Evolutionary conservation across 2,329 filamentous ascomycete genomes (phyloP).

Genomic region (Hypoxylon sp.): DNA sequence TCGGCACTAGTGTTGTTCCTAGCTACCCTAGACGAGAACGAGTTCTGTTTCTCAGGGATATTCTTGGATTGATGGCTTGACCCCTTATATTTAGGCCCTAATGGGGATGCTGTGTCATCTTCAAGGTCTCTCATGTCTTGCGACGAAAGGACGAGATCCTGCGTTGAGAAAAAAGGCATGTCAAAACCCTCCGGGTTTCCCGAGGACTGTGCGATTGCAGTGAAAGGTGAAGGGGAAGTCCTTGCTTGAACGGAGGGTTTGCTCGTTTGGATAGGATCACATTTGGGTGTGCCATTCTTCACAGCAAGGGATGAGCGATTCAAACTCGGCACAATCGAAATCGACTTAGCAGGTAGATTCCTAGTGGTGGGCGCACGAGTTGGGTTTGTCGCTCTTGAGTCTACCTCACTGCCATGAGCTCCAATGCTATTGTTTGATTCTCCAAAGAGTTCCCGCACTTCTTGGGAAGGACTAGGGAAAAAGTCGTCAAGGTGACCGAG

Average conservation of each 20-base stretch:
- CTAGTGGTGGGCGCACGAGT: conserved; percentile 7
- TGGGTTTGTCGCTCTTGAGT: conserved; percentile 32
- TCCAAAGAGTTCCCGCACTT: conserved; percentile 66
- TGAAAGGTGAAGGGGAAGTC: conserved; percentile 2
- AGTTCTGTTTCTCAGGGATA: neutral
- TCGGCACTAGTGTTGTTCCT: neutral
- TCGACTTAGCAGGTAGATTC: conserved; percentile 1
- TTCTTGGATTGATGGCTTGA: neutral
- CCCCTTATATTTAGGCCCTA: conserved; percentile 17
- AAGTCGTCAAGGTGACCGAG: conserved; percentile 66
- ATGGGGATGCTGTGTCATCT: conserved; percentile 44
- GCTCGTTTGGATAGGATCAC: neutral
- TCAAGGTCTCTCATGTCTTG: conserved; percentile 64
- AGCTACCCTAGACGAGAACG: neutral
- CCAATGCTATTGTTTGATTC: conserved; percentile 50
- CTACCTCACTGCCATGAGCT: conserved; percentile 47
- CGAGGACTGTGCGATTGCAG: conserved; percentile 12
- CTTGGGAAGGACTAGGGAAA: conserved; percentile 70
- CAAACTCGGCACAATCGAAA: neutral
- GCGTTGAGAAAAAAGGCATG: conserved; percentile 60
- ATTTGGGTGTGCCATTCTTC: neutral
- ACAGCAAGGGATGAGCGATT: neutral
- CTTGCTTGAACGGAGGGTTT: conserved; percentile 8
- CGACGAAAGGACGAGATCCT: conserved; percentile 63
- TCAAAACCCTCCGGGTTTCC: conserved; percentile 35